phyloP scores from a whole-genome alignment of 495 filamentous ascomycete genomes.

The Cercophora scortea region DNA sequence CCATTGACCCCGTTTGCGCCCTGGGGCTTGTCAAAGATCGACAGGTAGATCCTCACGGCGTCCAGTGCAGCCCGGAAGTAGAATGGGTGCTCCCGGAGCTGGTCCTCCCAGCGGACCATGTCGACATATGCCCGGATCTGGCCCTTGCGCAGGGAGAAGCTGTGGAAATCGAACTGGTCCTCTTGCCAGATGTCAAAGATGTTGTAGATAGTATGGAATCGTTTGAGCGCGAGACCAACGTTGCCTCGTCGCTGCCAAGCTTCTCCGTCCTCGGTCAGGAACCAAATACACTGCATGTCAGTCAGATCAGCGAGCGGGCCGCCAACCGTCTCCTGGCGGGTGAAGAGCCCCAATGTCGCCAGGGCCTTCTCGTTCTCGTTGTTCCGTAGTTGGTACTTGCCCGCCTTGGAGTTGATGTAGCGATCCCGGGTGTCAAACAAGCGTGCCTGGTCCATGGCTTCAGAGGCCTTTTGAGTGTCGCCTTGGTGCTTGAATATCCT shows the following conservation, averaged over 20 bases:
- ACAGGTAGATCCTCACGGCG: constrained; percentile 72
- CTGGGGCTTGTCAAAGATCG: constrained; percentile 68
- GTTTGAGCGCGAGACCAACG: constrained; percentile 80
- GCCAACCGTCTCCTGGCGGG: constrained; percentile 72
- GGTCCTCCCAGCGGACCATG: constrained; percentile 94
- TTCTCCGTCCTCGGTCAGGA: constrained; percentile 88
- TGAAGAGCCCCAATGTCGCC: constrained; percentile 90
- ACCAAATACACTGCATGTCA: constrained; percentile 99
- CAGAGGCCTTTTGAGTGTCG: constrained; percentile 68
- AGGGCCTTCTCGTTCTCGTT: constrained; percentile 79
- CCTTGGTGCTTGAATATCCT: constrained; percentile 92
- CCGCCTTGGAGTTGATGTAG: constrained; percentile 96
- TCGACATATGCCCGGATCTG: constrained; percentile 92
- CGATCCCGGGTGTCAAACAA: constrained; percentile 80
- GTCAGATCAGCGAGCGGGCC: constrained; percentile 85
- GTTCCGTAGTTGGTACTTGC: constrained; percentile 94
- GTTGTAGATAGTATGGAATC: constrained; percentile 76
- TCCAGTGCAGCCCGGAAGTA: constrained; percentile 79
- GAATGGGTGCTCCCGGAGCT: constrained; percentile 84
- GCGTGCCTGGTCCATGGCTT: constrained; percentile 83
- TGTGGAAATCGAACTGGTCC: constrained; percentile 98
- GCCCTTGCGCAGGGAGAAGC: constrained; percentile 89
- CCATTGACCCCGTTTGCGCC: constrained; percentile 49
- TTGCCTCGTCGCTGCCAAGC: constrained; percentile 78
- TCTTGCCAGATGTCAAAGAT: constrained; percentile 97